Conservation (phyloP, 352 stramenopile genomes). For the Phytophthora tentaculata region DNA sequence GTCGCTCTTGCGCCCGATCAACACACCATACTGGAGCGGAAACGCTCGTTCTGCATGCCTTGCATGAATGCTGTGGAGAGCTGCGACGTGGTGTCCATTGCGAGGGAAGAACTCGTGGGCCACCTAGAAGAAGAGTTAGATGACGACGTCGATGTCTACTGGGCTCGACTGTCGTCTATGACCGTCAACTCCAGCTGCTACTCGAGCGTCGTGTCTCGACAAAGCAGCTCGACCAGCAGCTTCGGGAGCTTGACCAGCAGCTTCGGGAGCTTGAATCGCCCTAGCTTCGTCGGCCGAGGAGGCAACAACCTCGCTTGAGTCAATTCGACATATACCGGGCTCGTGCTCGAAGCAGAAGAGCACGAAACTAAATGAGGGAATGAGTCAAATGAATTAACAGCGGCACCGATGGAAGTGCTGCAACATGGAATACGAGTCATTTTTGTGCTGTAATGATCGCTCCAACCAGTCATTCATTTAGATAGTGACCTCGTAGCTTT, state of each 20-base stretch:
- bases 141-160: constrained; percentile 25
- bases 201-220: constrained; percentile 33
- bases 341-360: constrained; percentile 17
- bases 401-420: constrained; percentile 28
- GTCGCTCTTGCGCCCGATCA: constrained; percentile 44
- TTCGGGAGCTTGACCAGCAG: constrained; percentile 11
- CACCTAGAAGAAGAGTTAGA: constrained; percentile 27
- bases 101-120: constrained; percentile 40
- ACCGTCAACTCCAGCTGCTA: constrained; percentile 36
- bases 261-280: constrained; percentile 27
- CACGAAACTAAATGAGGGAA: not conserved
- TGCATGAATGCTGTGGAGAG: constrained; percentile 36
- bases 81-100: constrained; percentile 36
- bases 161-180: constrained; percentile 35
- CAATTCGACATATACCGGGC: not conserved
- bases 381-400: not conserved
- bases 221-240: constrained; percentile 29
- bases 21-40: constrained; percentile 39
- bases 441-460: constrained; percentile 6
- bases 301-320: constrained; percentile 25
- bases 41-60: constrained; percentile 41
- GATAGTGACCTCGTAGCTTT: constrained; percentile 8
- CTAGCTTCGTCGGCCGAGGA: constrained; percentile 21
- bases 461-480: constrained; percentile 14
- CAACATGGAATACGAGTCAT: constrained; percentile 5